Percentiles rank a stretch among this genome's conserved stretches.
phyloP scores from a whole-genome alignment of 805 yeast species.

The Priceomyces fermenticarens region DNA sequence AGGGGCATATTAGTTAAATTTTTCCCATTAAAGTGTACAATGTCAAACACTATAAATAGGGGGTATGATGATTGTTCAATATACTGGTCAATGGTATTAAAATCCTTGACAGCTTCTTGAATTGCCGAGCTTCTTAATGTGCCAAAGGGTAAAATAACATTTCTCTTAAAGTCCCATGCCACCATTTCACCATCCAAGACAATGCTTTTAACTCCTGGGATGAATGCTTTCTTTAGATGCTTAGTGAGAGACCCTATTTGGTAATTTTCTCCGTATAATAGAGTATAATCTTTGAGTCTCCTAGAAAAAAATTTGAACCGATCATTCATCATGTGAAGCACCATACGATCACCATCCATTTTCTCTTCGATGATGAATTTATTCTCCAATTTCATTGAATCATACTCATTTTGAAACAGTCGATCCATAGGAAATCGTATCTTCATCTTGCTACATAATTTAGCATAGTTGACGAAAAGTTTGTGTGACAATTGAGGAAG shows the following conservation, averaged over 20 bases:
- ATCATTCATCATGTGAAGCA: slow-evolving; percentile 58
- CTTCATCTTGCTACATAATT: slow-evolving; percentile 46
- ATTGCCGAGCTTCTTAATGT: slow-evolving; percentile 69
- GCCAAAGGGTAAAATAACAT: slow-evolving; percentile 72
- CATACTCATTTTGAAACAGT: slow-evolving; percentile 15
- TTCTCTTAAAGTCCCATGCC: slow-evolving; percentile 65
- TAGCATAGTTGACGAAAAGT: slow-evolving; percentile 46
- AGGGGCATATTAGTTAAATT: slow-evolving; percentile 57
- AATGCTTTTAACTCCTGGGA: slow-evolving; percentile 32
- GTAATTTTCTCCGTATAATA: slow-evolving; percentile 57
- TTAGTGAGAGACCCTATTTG: slow-evolving; percentile 55
- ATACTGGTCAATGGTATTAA: slow-evolving; percentile 32
- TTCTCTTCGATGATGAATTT: slow-evolving; percentile 80
- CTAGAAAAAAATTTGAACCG: slow-evolving; percentile 57
- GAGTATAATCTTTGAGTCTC: slow-evolving; percentile 69
- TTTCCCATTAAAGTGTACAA: slow-evolving; percentile 64
- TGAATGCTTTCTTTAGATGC: slow-evolving; percentile 41
- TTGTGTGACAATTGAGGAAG: slow-evolving; percentile 74
- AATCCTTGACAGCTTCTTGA: slow-evolving; percentile 45
- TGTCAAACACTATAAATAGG: slow-evolving; percentile 65
- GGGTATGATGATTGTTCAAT: slow-evolving; percentile 44
- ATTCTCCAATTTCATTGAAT: slow-evolving; percentile 11
- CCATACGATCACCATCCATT: slow-evolving; percentile 88
- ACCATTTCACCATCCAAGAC: slow-evolving; percentile 93
- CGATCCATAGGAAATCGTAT: slow-evolving; percentile 22